These are phyloP conservation scores for Oryza brachyantha DNA, from an alignment of 176 grass and related monocot species.

Conservation along the genomic window DNA sequence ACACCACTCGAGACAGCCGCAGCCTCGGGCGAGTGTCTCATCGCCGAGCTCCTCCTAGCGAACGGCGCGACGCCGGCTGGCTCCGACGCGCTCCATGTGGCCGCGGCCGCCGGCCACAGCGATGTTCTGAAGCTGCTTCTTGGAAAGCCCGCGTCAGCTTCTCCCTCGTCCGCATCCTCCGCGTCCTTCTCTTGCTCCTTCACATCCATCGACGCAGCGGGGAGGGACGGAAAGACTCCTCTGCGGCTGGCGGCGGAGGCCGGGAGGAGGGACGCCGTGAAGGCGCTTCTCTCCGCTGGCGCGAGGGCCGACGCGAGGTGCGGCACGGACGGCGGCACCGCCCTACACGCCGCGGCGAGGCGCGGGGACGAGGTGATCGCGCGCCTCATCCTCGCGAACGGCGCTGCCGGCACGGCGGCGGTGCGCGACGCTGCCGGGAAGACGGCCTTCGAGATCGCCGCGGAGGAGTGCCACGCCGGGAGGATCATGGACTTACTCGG, in stretches of 20 bases:
- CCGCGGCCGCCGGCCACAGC: constrained; percentile 45
- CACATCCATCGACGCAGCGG: constrained; percentile 40
- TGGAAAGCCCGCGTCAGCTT: constrained; percentile 26
- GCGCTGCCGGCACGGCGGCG: constrained; percentile 33
- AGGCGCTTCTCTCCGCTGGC: constrained; percentile 40
- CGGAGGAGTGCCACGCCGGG: constrained; percentile 38
- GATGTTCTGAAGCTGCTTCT: constrained; percentile 61
- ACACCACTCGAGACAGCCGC: constrained; percentile 62
- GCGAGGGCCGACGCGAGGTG: constrained; percentile 49
- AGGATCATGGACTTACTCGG: constrained; percentile 49
- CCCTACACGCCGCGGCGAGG: constrained; percentile 54
- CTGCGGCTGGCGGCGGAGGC: constrained; percentile 48
- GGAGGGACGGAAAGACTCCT: constrained; percentile 56
- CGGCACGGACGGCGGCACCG: constrained; percentile 33
- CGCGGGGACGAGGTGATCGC: constrained; percentile 46
- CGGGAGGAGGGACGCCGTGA: constrained; percentile 38
- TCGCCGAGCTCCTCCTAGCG: constrained; percentile 62
- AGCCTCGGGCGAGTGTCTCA: constrained; percentile 51
- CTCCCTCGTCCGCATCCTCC: constrained; percentile 8
- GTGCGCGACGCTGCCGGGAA: constrained; percentile 51
- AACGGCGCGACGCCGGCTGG: constrained; percentile 44
- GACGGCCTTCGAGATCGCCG: constrained; percentile 56
- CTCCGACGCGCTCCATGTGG: constrained; percentile 53
- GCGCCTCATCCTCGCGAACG: constrained; percentile 32
- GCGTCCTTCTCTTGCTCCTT: constrained; percentile 22